Base-by-base conservation (phyloP, 2,329 filamentous ascomycete genomes). In the Aspergillus caelatus region DNA sequence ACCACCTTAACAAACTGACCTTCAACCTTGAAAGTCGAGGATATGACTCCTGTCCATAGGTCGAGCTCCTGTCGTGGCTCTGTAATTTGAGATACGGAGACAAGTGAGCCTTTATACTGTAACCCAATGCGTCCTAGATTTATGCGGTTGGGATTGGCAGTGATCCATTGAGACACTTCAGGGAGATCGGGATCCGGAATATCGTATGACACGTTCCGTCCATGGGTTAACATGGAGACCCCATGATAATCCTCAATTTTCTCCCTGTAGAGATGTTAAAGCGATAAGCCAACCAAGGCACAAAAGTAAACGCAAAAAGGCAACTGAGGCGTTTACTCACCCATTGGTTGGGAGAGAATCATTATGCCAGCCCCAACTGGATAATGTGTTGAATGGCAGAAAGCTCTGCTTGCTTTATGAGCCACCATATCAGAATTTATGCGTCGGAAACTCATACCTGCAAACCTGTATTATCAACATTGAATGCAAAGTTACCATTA, bases 341-440 rank as follows among this genome's bases (percentile, higher is more conserved):
- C 65, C 61, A 57, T 67, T 60, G 1, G 7, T 57, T 4, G 63
- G 65, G 3, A 64, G 46, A 4, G 63, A 65, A n/a, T 65, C 65
- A 28, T 67, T 66, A 26, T 67, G 65, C 65, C 65, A 67, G 7
- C 58, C 65, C 65, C 65, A 66, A 32, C 65, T 67, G 5, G 63
- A 66, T 2, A 67, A 26, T 1, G 63, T 67, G 19, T 67, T 67
- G 48, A 67, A 67, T 7, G 65, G 65, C 3, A 66, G 62, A 26
- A 67, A 66, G 4, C 58, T 46, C 63, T 63, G 16, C 23, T 21
- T 26, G 7, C 3, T 5, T 8, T 54, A 28, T 62, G 16, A 61
- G 34, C 11, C 28, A 16, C 6, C 26, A 21, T 10, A 16, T 30
- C 23, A 19, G 28, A 6, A 16, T 6, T 12, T 5, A 9, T 16